Base-by-base conservation (phyloP, 2,329 filamentous ascomycete species). In the Allantophomopsis cytisporea region DNA sequence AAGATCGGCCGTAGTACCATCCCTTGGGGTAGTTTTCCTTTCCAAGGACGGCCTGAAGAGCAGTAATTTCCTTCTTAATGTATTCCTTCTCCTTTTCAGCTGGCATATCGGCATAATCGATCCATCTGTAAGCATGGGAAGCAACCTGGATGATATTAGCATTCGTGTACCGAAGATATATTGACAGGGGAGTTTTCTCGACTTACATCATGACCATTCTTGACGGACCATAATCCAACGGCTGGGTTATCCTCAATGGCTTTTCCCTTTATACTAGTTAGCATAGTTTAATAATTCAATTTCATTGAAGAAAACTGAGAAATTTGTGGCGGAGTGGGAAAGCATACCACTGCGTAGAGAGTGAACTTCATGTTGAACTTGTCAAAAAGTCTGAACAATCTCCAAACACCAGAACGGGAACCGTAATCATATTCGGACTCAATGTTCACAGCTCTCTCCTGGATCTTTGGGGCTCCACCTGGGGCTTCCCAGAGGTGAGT, bases 351-450 rank as follows among this genome's bases (percentile, higher is more conserved):
- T 2, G 60, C 61, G 43, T 56, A 64, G 1, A 54, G 53, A 1
- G 61, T 64, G 39, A 63, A 61, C 17, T 54, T 54, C 59, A 56
- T 60, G 2, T 54, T 54, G 34, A 58, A 60, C 40, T 62, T 58
- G 31, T 57, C 54, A 48, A 64, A 62, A 2, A 64, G 46, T 1
- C 59, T 50, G 36, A 60, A 51, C 11, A 64, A 46, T 12, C 61
- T 47, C 61, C 61, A 63, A 2, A 54, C 52, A 3, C 56, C 57
- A 1, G 50, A 48, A 13, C 55, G 50, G 36, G 39, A 51, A n/a
- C 57, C 56, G 36, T 57, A 58, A 40, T 60, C 37, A 38, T 59
- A 61, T 43, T 52, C 48, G 8, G 42, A 44, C 36, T 53, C 51
- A 1, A 47, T 44, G 18, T 49, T 46, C 10, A 48, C 45, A 23